phyloP scores from a whole-genome alignment of 2,329 filamentous ascomycete genomes.

The Chaetomium sp. region DNA sequence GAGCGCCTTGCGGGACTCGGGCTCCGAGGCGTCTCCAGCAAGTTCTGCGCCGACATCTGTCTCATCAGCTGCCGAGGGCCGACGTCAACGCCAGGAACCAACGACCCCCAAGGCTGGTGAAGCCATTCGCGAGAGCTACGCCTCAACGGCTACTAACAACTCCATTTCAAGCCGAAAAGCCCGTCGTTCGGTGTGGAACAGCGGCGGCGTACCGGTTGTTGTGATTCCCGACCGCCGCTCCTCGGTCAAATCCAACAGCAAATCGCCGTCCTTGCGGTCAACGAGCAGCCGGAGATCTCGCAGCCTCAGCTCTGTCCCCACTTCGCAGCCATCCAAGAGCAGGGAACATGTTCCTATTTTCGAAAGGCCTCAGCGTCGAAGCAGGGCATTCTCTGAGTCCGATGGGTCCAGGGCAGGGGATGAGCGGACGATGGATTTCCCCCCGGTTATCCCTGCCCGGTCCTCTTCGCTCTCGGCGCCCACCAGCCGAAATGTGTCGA shows the following conservation, averaged over 20 bases:
- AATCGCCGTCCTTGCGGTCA: constrained; percentile 59
- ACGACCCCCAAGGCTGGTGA: constrained; percentile 36
- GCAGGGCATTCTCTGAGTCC: constrained; percentile 50
- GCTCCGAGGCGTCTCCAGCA: constrained; percentile 45
- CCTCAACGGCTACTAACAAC: constrained; percentile 52
- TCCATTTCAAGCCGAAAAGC: constrained; percentile 58
- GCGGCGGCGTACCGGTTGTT: constrained; percentile 63
- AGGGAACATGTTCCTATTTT: constrained; percentile 49
- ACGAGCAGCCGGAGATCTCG: constrained; percentile 61
- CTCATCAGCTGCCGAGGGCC: constrained; percentile 36
- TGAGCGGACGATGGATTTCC: constrained; percentile 61
- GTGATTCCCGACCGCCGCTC: constrained; percentile 62
- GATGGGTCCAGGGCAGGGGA: constrained; percentile 50
- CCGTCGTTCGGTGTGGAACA: constrained; percentile 61
- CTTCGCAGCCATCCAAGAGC: constrained; percentile 46
- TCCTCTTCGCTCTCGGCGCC: constrained; percentile 65
- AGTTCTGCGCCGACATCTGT: constrained; percentile 49
- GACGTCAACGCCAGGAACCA: constrained; percentile 23
- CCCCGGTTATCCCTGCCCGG: constrained; percentile 58
- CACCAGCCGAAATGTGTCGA: constrained; percentile 59
- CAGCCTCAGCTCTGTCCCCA: constrained; percentile 53
- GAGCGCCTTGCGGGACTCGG: constrained; percentile 51
- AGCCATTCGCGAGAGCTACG: constrained; percentile 48
- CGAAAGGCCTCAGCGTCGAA: constrained; percentile 46
- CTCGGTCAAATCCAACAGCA: constrained; percentile 52